These are phyloP conservation scores for Penicillium parvum DNA, from an alignment of 495 filamentous ascomycete genomes.

Conservation along the genomic window DNA sequence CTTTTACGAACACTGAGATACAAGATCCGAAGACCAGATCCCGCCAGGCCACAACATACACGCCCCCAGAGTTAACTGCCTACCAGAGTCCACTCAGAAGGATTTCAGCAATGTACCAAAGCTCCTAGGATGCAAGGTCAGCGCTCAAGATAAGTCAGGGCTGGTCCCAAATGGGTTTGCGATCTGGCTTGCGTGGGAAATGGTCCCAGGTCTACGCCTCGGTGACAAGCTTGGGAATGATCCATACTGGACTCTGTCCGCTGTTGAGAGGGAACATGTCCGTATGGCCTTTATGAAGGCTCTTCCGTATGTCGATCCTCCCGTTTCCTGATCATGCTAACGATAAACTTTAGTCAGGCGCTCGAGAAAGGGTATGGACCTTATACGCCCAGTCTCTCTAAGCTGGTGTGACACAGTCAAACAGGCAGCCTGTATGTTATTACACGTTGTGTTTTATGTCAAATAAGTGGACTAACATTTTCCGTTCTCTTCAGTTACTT, in stretches of 20 bases:
- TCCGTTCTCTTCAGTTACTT: slow-evolving; percentile 10
- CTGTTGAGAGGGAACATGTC: slow-evolving; percentile 10
- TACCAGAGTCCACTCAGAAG: slow-evolving; percentile 5
- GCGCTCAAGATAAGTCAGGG: slow-evolving; percentile 8
- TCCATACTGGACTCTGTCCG: slow-evolving; percentile 6
- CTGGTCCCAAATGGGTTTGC: slow-evolving; percentile 13
- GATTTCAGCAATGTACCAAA: slow-evolving; percentile 7
- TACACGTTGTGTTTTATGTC: slow-evolving; percentile 4
- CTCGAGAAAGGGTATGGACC: slow-evolving; percentile 9
- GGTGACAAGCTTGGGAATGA: slow-evolving; percentile 7
- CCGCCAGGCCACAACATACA: slow-evolving; percentile 11
- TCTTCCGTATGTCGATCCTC: slow-evolving; percentile 12
- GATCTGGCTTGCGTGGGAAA: slow-evolving; percentile 12
- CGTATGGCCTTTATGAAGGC: slow-evolving; percentile 9
- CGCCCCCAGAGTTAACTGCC: slow-evolving; percentile 7
- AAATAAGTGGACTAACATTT: slow-evolving; percentile 4
- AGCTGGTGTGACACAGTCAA: slow-evolving; percentile 10
- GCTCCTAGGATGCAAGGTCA: slow-evolving; percentile 10
- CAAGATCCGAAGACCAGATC: slow-evolving; percentile 11
- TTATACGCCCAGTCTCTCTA: slow-evolving; percentile 1
- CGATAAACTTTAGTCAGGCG: slow-evolving; percentile 6
- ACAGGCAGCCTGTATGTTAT: slow-evolving; percentile 13
- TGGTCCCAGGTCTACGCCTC: slow-evolving; percentile 14
- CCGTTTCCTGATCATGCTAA: slow-evolving; percentile 9
- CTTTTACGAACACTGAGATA: slow-evolving; percentile 10